Evolutionary conservation across 2,329 filamentous ascomycete genomes (phyloP).

Genomic region (Pestalotiopsis sp.): DNA sequence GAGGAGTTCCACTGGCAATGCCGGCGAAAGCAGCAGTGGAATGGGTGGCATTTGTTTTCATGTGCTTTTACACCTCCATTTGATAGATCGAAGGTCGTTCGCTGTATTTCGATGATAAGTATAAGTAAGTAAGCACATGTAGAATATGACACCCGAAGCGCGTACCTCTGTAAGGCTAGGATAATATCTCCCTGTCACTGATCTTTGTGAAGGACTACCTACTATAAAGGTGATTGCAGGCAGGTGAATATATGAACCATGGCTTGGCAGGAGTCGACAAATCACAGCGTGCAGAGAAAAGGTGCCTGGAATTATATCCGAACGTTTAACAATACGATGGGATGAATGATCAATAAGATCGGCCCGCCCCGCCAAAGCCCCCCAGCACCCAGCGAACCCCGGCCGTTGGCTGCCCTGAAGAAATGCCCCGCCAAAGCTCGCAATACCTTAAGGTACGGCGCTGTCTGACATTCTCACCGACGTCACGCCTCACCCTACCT

Average conservation of each 20-base stretch:
- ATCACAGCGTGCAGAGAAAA: not conserved
- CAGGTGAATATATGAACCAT: too few relatives aligned
- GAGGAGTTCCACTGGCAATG: conserved; percentile 64
- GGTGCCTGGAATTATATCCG: not conserved
- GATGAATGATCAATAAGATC: not conserved
- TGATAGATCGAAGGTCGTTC: too few relatives aligned
- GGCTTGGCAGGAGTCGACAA: not conserved
- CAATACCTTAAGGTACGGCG: not conserved
- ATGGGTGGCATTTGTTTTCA: conserved; percentile 16
- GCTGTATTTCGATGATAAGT: too few relatives aligned
- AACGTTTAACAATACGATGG: not conserved
- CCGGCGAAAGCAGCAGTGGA: conserved; percentile 50
- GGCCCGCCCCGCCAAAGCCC: conserved; percentile 2
- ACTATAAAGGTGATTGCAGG: too few relatives aligned
- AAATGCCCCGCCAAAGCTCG: conserved; percentile 14
- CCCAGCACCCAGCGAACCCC: not conserved
- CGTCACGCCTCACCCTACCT: conserved; percentile 6
- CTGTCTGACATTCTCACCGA: conserved; percentile 9
- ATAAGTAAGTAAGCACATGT: too few relatives aligned
- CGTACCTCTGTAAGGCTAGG: too few relatives aligned
- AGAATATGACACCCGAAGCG: too few relatives aligned
- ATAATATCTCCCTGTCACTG: too few relatives aligned
- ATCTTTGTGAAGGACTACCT: too few relatives aligned
- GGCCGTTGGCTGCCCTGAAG: not conserved
- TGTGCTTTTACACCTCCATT: conserved; percentile 18